Base-by-base conservation (phyloP, 2,329 filamentous ascomycete species). In the Fusarium caatingaense region DNA sequence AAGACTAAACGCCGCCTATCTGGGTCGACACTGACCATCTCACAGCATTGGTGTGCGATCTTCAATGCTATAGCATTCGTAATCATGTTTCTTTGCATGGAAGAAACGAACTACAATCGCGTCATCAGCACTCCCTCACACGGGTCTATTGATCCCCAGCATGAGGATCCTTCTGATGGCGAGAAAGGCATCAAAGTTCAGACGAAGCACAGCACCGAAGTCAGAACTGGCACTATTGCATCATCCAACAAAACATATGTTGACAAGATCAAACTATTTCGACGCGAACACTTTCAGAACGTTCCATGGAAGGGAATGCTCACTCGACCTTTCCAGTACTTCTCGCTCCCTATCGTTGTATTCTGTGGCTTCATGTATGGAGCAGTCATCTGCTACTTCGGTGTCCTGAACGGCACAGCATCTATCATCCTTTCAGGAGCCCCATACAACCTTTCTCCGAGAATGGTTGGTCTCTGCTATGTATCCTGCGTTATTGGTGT, bases 21-120 rank as follows among this genome's bases (percentile, higher is more conserved):
- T 6, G 11, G 8, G 16, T 20, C 15, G 6, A 46, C 1, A 11
- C 44, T 46, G 12, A 46, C 16, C 4, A 28, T 1, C 42, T n/a
- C 11, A 5, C 30, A 57, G 57, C 42, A 58, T 12, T 60, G 55
- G 2, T 42, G 41, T 8, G 57, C 57, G 0, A 57, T 60, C 8
- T 46, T 60, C 1, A 32, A 27, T 13, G 41, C 51, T 1, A 37
- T 30, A 23, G 44, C 40, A 16, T 60, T 40, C n/a, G 30, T 60
- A 0, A 57, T 57, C 6, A 41, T 56, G 11, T 45, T 57, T 20
- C 32, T 47, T 4, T 47, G 46, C 2, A 60, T 58, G 51, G 57
- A 60, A 0, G 57, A 60, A 27, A 60, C 42, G 0, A 58, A 57
- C 8, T 60, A 60, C 9, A 77, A 81, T 42, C 79, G 84, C 32